Percentiles rank a stretch among this genome's conserved stretches.
phyloP scores from a whole-genome alignment of 805 yeast genomes.

The Monosporozyma yasuniensis region DNA sequence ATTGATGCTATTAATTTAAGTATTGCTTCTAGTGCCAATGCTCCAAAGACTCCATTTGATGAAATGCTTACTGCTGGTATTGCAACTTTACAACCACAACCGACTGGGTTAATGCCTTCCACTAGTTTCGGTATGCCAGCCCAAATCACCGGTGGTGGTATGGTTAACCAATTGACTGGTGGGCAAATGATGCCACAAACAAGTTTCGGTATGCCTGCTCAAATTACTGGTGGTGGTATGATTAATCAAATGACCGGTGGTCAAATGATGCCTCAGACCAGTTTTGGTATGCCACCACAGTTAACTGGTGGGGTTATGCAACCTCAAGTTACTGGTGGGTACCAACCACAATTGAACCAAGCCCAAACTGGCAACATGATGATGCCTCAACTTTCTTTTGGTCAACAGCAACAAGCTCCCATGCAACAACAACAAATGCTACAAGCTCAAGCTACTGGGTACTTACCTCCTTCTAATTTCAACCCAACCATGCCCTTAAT shows the following conservation, averaged over 20 bases:
- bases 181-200: conserved; percentile 26
- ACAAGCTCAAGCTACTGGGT: conserved; percentile 53
- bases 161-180: conserved; percentile 17
- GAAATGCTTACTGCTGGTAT: conserved; percentile 22
- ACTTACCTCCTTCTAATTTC: conserved; percentile 40
- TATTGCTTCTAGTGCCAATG: conserved; percentile 44
- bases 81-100: conserved; percentile 29
- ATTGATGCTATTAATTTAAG: conserved; percentile 81
- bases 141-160: conserved; percentile 6
- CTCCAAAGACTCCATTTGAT: conserved; percentile 31
- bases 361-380: conserved; percentile 2
- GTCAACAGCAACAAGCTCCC: conserved; percentile 20
- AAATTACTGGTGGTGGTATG: conserved; percentile 17
- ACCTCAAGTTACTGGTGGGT: conserved; percentile 35
- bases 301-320: conserved; percentile 34
- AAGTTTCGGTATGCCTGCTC: conserved; percentile 27
- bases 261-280: conserved; percentile 25
- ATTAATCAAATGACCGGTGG: conserved; percentile 44
- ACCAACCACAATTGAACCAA: background rate
- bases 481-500: conserved; percentile 29
- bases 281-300: conserved; percentile 29
- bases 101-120: conserved; percentile 33
- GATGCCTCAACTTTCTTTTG: conserved; percentile 31
- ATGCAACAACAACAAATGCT: conserved; percentile 31
- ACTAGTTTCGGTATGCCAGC: conserved; percentile 28